These are phyloP conservation scores for Elsinoe australis DNA, from an alignment of 2,329 filamentous ascomycete genomes.

Conservation along the genomic window DNA sequence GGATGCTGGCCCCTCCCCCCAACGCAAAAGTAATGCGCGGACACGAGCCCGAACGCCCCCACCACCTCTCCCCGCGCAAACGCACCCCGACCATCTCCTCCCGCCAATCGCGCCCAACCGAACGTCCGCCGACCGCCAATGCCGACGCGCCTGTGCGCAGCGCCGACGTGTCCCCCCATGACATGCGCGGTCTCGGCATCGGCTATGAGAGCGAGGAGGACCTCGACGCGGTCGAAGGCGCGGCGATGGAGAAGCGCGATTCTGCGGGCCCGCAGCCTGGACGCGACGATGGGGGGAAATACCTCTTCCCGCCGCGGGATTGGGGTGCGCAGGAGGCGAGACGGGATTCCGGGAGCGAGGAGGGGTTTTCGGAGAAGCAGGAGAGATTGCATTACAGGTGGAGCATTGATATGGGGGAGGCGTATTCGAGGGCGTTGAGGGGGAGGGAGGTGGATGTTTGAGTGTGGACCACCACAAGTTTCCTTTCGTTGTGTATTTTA, in stretches of 20 bases:
- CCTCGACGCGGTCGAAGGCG: background rate
- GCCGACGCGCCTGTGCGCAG: background rate
- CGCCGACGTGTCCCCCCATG: background rate
- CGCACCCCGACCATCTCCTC: background rate
- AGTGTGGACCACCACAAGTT: too few species aligned
- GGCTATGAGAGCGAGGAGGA: constrained; percentile 2
- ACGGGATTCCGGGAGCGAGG: constrained; percentile 2
- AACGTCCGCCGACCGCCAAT: background rate
- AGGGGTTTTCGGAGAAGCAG: background rate
- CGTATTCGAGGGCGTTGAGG: too few species aligned
- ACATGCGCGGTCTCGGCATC: constrained; percentile 7
- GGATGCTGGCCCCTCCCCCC: constrained; percentile 94
- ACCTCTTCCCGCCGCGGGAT: constrained; percentile 11
- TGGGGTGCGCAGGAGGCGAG: background rate
- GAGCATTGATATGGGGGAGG: background rate
- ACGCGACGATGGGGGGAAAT: background rate
- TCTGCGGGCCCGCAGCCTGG: constrained; percentile 11
- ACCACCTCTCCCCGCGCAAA: constrained; percentile 6
- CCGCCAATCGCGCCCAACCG: background rate
- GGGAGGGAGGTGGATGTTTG: too few species aligned
- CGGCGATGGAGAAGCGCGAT: constrained; percentile 10
- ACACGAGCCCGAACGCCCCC: constrained; percentile 54
- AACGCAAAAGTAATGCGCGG: constrained; percentile 85
- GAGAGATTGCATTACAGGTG: constrained; percentile 3
- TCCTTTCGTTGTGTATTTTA: background rate